Evolutionary conservation across 2,329 filamentous ascomycete genomes (phyloP).

Genomic region (Fusarium fujikuroi): DNA sequence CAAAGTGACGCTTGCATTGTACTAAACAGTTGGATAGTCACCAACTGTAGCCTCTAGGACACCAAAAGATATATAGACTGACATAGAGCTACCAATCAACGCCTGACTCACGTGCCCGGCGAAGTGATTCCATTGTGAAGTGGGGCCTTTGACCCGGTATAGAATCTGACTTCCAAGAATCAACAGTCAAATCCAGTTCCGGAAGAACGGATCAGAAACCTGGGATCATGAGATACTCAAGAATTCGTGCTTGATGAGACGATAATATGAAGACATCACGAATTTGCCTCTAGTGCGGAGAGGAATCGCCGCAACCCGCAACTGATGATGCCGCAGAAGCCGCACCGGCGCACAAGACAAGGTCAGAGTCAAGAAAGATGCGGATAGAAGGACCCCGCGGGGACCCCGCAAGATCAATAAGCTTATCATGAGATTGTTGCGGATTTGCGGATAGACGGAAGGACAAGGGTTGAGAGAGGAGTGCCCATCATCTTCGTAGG

Average conservation of each 20-base stretch:
- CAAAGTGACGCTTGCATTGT: rapidly evolving
- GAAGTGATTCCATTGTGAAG: not conserved
- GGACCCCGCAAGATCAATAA: not conserved
- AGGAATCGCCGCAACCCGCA: not conserved
- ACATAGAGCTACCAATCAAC: rapidly evolving
- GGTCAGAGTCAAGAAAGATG: not conserved
- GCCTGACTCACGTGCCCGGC: not conserved
- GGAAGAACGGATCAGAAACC: not conserved
- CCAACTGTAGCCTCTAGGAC: no score
- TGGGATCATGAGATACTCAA: not conserved
- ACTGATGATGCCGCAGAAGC: not conserved
- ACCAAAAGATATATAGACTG: no score
- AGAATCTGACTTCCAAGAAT: not conserved
- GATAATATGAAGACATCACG: not conserved
- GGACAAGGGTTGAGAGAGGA: not conserved
- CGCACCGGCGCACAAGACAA: not conserved
- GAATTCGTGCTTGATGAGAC: not conserved
- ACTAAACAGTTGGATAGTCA: no score
- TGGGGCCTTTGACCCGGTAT: not conserved
- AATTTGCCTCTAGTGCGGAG: not conserved
- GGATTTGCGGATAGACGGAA: not conserved
- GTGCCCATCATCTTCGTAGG: no score
- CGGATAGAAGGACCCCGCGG: not conserved
- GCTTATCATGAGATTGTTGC: not conserved
- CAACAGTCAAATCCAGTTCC: no score